These are phyloP conservation scores for Boletus pseudo-olivaceus DNA, from an alignment of 768 basidiomycete genomes.

Conservation along the genomic window DNA sequence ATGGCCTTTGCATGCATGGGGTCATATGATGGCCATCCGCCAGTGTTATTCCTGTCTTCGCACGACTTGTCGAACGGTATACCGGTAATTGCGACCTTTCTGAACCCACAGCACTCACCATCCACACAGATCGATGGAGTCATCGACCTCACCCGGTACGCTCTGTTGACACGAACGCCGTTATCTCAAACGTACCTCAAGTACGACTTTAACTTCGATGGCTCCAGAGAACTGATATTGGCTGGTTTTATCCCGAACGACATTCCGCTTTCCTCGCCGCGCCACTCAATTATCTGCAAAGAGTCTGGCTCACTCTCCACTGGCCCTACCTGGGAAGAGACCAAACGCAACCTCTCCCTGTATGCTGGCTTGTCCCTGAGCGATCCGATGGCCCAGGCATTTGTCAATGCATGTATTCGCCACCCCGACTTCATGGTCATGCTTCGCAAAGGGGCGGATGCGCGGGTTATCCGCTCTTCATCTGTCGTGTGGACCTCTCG, in stretches of 20 bases:
- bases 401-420: constrained; percentile 31
- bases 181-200: constrained; percentile 19
- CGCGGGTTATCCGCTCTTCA: constrained; percentile 25
- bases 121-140: constrained; percentile 27
- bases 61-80: constrained; percentile 29
- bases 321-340: constrained; percentile 27
- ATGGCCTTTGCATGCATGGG: constrained; percentile 37
- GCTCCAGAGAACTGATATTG: constrained; percentile 26
- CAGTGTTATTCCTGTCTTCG: constrained; percentile 34
- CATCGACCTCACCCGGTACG: constrained; percentile 30
- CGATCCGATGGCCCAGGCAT: constrained; percentile 27
- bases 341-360: constrained; percentile 22
- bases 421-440: constrained; percentile 32
- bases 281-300: constrained; percentile 21
- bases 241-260: constrained; percentile 30
- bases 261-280: constrained; percentile 22
- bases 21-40: constrained; percentile 30
- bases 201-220: constrained; percentile 22
- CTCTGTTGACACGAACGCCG: constrained; percentile 15
- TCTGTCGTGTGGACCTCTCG: constrained; percentile 28
- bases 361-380: constrained; percentile 26
- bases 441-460: constrained; percentile 28
- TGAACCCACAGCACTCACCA: background rate
- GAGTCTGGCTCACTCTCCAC: constrained; percentile 5
- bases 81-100: background rate